Evolutionary conservation across 139 green algal species (phyloP).

Genomic region (Chlamydomonas schloesseri): DNA sequence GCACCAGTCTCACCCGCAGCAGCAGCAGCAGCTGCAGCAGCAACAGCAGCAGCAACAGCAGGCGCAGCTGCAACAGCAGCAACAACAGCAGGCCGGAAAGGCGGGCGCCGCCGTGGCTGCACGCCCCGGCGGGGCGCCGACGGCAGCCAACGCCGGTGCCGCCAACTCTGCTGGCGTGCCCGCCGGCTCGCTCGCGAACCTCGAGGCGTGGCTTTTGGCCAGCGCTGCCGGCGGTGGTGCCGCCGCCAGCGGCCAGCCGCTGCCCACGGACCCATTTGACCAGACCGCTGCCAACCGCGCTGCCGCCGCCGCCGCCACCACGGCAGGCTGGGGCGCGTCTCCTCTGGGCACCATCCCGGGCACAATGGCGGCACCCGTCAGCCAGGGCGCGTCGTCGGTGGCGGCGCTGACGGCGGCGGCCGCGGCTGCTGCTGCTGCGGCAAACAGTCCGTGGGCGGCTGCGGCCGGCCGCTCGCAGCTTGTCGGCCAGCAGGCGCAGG

Average conservation of each 20-base stretch:
- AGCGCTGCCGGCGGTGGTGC: neutral
- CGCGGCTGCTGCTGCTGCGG: neutral
- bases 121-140: too few species aligned
- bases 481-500: conserved; percentile 1
- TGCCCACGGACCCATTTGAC: conserved; percentile 30
- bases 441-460: neutral
- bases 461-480: neutral
- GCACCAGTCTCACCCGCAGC: conserved; percentile 23
- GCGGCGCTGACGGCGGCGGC: conserved; percentile 5
- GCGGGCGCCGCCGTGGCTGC: too few species aligned
- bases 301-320: neutral
- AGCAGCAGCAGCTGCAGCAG: conserved; percentile 20
- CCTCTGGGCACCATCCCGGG: neutral
- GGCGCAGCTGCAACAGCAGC: neutral
- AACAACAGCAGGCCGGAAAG: conserved; percentile 45
- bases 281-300: neutral
- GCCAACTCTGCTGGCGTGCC: conserved; percentile 55
- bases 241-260: neutral
- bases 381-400: neutral
- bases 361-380: neutral
- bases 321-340: neutral
- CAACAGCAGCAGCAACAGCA: too few species aligned
- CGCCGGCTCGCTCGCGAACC: conserved; percentile 52
- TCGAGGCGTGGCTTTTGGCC: conserved; percentile 5
- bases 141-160: too few species aligned